Evolutionary conservation across 305 asterid genomes (phyloP).

Genomic region (Fraxinus sp.): DNA sequence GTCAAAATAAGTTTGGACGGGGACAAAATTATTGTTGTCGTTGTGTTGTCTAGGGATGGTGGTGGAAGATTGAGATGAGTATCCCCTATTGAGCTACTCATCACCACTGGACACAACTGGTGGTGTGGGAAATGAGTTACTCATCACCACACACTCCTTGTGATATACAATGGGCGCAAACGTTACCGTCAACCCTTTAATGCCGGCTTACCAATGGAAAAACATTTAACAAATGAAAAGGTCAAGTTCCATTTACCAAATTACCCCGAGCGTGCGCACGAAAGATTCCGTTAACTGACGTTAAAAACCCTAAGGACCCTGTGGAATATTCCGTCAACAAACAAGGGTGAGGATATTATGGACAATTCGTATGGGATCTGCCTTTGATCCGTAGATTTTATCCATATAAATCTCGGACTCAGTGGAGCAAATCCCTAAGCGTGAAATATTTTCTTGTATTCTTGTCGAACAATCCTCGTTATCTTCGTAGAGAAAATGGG

Average conservation of each 20-base stretch:
- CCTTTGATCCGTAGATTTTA: constrained; percentile 39
- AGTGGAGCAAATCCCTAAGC: constrained; percentile 20
- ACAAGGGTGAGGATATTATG: constrained; percentile 29
- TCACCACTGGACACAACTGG: background rate
- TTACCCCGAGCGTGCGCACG: constrained; percentile 22
- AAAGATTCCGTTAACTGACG: constrained; percentile 36
- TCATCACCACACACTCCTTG: background rate
- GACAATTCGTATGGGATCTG: constrained; percentile 18
- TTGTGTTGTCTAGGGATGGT: too few relatives aligned
- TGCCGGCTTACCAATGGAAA: background rate
- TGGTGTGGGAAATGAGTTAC: background rate
- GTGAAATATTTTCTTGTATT: background rate
- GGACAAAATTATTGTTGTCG: too few relatives aligned
- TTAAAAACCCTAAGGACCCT: background rate
- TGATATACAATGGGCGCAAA: background rate
- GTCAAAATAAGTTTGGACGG: too few relatives aligned
- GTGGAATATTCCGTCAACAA: constrained; percentile 22
- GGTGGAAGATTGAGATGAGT: too few relatives aligned
- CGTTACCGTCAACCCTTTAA: background rate
- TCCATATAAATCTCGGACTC: constrained; percentile 12
- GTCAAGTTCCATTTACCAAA: background rate
- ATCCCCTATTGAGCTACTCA: too few relatives aligned
- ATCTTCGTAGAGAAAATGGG: constrained; percentile 56
- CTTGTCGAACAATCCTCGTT: constrained; percentile 35
- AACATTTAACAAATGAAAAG: background rate